Evolutionary conservation across 805 yeast genomes (phyloP).

Genomic region (Grigorovia jiainica): DNA sequence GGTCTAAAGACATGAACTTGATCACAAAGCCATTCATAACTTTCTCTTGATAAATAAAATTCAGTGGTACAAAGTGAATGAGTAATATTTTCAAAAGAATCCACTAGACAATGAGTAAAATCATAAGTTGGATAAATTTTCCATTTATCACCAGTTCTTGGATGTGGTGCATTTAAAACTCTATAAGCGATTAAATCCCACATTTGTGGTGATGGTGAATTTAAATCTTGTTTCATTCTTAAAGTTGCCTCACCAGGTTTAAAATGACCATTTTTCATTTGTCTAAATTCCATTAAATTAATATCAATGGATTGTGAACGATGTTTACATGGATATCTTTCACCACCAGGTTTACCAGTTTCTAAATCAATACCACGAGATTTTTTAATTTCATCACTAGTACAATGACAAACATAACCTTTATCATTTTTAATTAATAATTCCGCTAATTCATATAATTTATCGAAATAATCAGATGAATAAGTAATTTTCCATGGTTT

Average conservation of each 20-base stretch:
- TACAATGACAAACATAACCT: conserved; percentile 90
- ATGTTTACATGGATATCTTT: conserved; percentile 73
- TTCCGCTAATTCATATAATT: conserved; percentile 83
- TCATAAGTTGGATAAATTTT: conserved; percentile 97
- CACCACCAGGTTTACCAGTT: conserved; percentile 92
- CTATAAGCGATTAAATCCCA: conserved; percentile 99
- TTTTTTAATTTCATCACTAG: conserved; percentile 80
- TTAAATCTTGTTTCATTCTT: conserved; percentile 92
- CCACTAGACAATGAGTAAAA: conserved; percentile 97
- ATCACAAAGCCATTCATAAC: conserved; percentile 98
- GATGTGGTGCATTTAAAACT: conserved; percentile 84
- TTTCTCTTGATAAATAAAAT: conserved; percentile 82
- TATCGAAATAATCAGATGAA: conserved; percentile 90
- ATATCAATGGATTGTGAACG: conserved; percentile 64
- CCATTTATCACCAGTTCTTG: conserved; percentile 96
- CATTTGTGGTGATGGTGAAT: conserved; percentile 95
- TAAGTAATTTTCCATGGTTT: conserved; percentile 90
- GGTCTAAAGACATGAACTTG: conserved; percentile 92
- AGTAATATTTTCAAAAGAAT: conserved; percentile 90
- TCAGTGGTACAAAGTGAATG: conserved; percentile 97
- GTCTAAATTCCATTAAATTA: conserved; percentile 71
- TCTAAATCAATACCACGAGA: conserved; percentile 77
- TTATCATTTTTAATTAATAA: conserved; percentile 55
- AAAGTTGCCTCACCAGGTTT: conserved; percentile 86
- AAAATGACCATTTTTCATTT: conserved; percentile 85